Conservation (phyloP, 2,329 filamentous ascomycete genomes). For the Diaporthe ilicicola region DNA sequence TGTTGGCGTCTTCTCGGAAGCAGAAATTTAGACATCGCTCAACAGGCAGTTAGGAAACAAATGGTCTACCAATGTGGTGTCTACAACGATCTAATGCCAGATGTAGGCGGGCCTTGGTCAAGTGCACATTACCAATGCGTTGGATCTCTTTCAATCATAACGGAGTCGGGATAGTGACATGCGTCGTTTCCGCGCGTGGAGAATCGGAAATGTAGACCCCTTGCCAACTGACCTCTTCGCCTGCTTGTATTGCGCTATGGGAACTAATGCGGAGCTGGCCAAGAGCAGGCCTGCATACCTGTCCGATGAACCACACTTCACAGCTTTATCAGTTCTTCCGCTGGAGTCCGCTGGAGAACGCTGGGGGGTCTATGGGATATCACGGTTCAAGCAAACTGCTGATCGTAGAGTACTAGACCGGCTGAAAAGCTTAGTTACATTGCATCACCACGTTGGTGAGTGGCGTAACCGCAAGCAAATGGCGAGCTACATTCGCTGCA, state of each 20-base stretch:
- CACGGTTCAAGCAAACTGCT: neutral
- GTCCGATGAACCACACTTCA: neutral
- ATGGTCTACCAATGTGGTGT: too few relatives aligned
- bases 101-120: neutral
- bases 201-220: neutral
- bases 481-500: neutral
- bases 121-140: neutral
- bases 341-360: neutral
- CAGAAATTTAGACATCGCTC: neutral
- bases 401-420: neutral
- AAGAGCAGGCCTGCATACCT: neutral
- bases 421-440: neutral
- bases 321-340: too few relatives aligned
- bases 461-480: slow-evolving; percentile 14
- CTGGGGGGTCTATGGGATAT: too few relatives aligned
- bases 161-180: too few relatives aligned
- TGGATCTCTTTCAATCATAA: too few relatives aligned
- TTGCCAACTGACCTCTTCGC: slow-evolving; percentile 4
- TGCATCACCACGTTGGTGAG: neutral
- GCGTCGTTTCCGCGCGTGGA: neutral
- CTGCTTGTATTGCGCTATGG: neutral
- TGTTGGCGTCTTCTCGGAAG: neutral
- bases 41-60: neutral
- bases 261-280: neutral
- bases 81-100: too few relatives aligned